Base-by-base conservation (phyloP, 1,284 basidiomycete genomes). In the Pseudozyma flocculosa region DNA sequence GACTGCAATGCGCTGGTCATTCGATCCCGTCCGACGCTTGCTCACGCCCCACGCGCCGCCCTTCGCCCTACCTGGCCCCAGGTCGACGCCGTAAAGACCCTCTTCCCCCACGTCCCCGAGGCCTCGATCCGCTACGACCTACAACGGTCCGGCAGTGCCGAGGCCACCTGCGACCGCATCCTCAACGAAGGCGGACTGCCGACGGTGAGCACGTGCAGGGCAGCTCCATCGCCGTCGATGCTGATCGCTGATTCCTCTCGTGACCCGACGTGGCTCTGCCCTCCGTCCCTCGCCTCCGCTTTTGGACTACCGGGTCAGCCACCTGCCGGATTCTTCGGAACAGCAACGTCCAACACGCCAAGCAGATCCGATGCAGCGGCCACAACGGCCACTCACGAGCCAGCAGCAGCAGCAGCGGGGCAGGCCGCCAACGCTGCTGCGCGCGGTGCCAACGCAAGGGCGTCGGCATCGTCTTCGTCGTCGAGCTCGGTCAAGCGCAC, bases 41-140 rank as follows among this genome's bases (percentile, higher is more conserved):
- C 26, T n/a, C 21, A 29, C 17, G 9, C 29, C 29, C 9, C 30
- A 22, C 21, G n/a, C n/a, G n/a, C n/a, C n/a, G n/a, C n/a, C n/a
- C n/a, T n/a, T n/a, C n/a, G n/a, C n/a, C n/a, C n/a, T n/a, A n/a
- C n/a, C n/a, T n/a, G n/a, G n/a, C n/a, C n/a, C n/a, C n/a, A 61
- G 59, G 56, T 75, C 40, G 66, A 72, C 32, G 50, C 67, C 19
- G 69, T 75, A 48, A 48, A 62, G 47, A 47, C 69, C 24, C 66
- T 75, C 48, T 75, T 75, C 53, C 72, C 72, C 10, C 66, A 75
- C 48, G 64, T 75, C 21, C 50, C 72, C 8, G 69, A 71, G 17
- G 60, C 59, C 9, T 62, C 70, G 5, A 75, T 75, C 14, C 68
- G 71, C 17, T 73, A 70, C 48, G 72, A 75, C 40, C 61, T 75